These are phyloP conservation scores for Aristolochia californica DNA, from an alignment of 164 flowering plant genomes.

Conservation along the genomic window DNA sequence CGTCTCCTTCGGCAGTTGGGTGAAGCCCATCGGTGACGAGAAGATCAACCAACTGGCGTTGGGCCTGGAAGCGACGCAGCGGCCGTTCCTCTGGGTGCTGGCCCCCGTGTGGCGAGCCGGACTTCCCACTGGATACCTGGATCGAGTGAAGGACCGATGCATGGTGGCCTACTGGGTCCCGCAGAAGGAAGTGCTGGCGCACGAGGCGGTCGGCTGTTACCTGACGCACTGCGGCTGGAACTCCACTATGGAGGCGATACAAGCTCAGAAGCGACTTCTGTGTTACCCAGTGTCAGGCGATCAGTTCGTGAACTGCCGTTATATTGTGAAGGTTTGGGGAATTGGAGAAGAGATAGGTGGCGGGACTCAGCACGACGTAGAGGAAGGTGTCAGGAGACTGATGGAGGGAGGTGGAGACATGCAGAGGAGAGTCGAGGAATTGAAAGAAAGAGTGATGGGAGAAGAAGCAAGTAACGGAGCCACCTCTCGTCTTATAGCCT, in stretches of 20 bases:
- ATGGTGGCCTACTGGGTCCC: conserved; percentile 76
- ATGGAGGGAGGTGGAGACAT: conserved; percentile 20
- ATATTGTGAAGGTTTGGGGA: conserved; percentile 51
- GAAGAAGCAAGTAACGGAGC: conserved; percentile 24
- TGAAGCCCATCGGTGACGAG: conserved; percentile 43
- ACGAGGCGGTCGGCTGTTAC: conserved; percentile 48
- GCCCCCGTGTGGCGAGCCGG: conserved; percentile 37
- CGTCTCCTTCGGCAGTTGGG: conserved; percentile 83
- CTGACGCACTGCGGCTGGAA: conserved; percentile 92
- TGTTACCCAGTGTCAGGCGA: conserved; percentile 81
- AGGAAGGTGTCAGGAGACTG: conserved; percentile 19
- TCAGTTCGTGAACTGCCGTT: conserved; percentile 54
- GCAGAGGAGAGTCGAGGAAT: conserved; percentile 20
- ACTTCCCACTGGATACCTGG: conserved; percentile 36
- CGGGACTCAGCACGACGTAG: conserved; percentile 27
- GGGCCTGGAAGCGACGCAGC: conserved; percentile 33
- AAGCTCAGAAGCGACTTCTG: conserved; percentile 31
- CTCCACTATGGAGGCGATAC: conserved; percentile 67
- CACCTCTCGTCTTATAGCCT: conserved; percentile 17
- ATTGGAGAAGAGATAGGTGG: conserved; percentile 38
- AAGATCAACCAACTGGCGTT: conserved; percentile 35
- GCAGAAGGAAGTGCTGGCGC: conserved; percentile 47
- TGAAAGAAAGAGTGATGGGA: conserved; percentile 34
- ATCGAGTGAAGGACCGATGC: conserved; percentile 29
- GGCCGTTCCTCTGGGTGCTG: conserved; percentile 67